Conservation (phyloP, 345 rosid genomes). For the Syzygium grande region DNA sequence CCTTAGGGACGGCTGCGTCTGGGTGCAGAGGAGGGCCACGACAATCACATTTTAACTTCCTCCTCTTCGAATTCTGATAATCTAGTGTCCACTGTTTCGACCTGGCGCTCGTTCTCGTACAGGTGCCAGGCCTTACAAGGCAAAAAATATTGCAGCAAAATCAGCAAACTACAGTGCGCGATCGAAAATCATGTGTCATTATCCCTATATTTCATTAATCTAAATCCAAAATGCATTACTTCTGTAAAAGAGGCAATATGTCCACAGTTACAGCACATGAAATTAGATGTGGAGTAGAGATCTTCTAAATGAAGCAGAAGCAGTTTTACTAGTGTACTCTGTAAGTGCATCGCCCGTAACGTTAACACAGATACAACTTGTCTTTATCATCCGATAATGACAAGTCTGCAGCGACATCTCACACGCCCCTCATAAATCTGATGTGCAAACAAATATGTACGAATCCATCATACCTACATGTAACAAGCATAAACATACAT, state of each 20-base stretch:
- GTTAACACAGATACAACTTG: neutral
- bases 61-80: slow-evolving; percentile 26
- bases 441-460: neutral
- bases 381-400: neutral
- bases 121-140: slow-evolving; percentile 47
- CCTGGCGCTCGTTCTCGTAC: slow-evolving; percentile 29
- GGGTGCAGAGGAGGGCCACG: slow-evolving; percentile 60
- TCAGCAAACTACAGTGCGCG: neutral
- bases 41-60: slow-evolving; percentile 37
- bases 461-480: neutral
- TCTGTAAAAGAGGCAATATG: neutral
- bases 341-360: neutral
- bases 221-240: neutral
- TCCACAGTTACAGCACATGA: neutral
- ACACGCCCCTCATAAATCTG: neutral
- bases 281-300: neutral
- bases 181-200: too few species aligned
- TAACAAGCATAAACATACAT: neutral
- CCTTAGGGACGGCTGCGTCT: slow-evolving; percentile 34
- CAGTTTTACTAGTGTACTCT: neutral
- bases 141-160: neutral
- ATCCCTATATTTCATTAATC: neutral
- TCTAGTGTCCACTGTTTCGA: slow-evolving; percentile 32
- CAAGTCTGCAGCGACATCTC: neutral
- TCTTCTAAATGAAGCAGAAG: neutral